phyloP scores from a whole-genome alignment of 805 yeast species.

The Brettanomyces naardenensis region DNA sequence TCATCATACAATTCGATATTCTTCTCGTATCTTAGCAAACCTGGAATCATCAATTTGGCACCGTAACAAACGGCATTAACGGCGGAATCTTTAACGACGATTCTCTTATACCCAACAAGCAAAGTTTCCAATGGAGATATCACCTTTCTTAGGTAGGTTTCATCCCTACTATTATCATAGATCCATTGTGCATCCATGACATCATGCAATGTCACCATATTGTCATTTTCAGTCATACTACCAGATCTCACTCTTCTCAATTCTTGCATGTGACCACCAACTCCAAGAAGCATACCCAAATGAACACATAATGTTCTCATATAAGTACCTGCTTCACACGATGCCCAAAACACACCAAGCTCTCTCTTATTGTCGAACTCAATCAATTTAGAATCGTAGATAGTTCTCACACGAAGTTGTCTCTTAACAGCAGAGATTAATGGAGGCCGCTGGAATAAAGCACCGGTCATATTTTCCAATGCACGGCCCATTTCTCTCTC shows the following conservation, averaged over 20 bases:
- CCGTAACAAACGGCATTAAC: constrained; percentile 98
- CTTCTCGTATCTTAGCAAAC: constrained; percentile 93
- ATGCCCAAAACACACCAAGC: constrained; percentile 98
- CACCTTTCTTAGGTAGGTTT: constrained; percentile 86
- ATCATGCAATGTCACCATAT: constrained; percentile 93
- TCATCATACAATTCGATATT: constrained; percentile 97
- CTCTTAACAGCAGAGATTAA: constrained; percentile 98
- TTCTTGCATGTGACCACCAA: constrained; percentile 99
- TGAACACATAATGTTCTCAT: constrained; percentile 99
- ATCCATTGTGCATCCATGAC: constrained; percentile 97
- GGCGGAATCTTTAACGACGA: constrained; percentile 86
- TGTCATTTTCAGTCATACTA: constrained; percentile 84
- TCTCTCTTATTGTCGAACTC: constrained; percentile 97
- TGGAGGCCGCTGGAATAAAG: constrained; percentile 98
- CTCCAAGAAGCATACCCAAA: constrained; percentile 95
- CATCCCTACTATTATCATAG: constrained; percentile 95
- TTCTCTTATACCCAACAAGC: constrained; percentile 91
- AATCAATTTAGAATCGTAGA: constrained; percentile 89
- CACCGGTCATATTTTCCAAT: constrained; percentile 94
- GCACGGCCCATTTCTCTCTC: constrained; percentile 80
- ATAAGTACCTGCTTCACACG: constrained; percentile 99
- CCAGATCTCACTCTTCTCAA: constrained; percentile 98
- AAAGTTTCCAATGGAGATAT: constrained; percentile 93
- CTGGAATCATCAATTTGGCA: constrained; percentile 98
- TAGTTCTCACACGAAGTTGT: constrained; percentile 96